Evolutionary conservation across 2,329 filamentous ascomycete species (phyloP).

Genomic region (Sclerotinia spermophila): DNA sequence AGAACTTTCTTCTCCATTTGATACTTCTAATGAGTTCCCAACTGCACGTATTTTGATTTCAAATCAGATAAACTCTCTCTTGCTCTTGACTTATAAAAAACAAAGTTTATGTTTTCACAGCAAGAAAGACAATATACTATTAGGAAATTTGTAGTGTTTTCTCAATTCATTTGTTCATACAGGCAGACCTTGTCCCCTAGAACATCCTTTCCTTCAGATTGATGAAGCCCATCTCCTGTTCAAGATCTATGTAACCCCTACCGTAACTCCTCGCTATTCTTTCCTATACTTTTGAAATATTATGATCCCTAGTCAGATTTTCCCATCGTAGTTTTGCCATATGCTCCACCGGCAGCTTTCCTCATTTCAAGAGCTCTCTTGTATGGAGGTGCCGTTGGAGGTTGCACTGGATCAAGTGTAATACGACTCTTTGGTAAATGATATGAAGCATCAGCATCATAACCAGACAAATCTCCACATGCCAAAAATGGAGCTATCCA

Average conservation of each 20-base stretch:
- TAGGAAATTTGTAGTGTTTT: neutral
- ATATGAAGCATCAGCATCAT: slow-evolving; percentile 95
- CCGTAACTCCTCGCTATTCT: slow-evolving; percentile 12
- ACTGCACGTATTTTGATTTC: neutral
- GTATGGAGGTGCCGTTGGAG: slow-evolving; percentile 93
- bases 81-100: neutral
- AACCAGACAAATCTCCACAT: slow-evolving; percentile 92
- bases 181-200: neutral
- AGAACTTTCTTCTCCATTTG: neutral
- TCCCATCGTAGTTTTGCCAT: slow-evolving; percentile 32
- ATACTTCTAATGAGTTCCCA: neutral
- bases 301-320: neutral
- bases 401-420: slow-evolving; percentile 87
- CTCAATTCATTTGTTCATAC: neutral
- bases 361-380: slow-evolving; percentile 84
- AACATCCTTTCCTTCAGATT: neutral
- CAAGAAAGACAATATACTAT: neutral
- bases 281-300: neutral
- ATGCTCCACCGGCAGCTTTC: slow-evolving; percentile 67
- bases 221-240: neutral
- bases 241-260: neutral
- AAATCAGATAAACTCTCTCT: neutral
- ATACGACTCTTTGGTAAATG: slow-evolving; percentile 80
- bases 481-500: slow-evolving; percentile 97
- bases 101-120: neutral